A percentile compares a stretch with the other conserved stretches of the same genome.
Conservation (phyloP, 2,329 filamentous ascomycete species). For the Pyrenochaeta sp. region DNA sequence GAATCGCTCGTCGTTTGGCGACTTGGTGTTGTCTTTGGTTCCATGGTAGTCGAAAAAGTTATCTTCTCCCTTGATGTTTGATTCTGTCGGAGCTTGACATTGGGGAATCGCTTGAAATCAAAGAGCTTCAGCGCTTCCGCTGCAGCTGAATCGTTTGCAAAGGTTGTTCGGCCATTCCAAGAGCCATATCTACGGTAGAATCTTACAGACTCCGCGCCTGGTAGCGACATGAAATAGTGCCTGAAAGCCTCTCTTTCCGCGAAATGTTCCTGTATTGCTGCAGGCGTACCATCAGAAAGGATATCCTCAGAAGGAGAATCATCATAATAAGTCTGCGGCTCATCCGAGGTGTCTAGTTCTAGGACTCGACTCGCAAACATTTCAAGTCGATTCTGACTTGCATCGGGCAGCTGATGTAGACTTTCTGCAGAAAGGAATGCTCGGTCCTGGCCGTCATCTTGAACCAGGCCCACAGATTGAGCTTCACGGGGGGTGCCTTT, state of each 20-base stretch:
- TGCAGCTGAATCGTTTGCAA: slow-evolving; percentile 19
- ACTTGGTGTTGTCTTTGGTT: not conserved
- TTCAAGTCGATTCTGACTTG: slow-evolving; percentile 27
- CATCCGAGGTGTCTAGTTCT: slow-evolving; percentile 5
- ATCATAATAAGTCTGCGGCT: slow-evolving; percentile 6
- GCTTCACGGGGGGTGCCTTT: not conserved
- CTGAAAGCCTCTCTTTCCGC: slow-evolving; percentile 22
- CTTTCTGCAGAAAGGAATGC: slow-evolving; percentile 29
- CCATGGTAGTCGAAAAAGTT: not conserved
- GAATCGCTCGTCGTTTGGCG: slow-evolving; percentile 5
- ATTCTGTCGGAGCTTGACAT: not conserved
- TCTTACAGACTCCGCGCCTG: slow-evolving; percentile 24
- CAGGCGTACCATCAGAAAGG: slow-evolving; percentile 7
- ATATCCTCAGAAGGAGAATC: slow-evolving; percentile 1
- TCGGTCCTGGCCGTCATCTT: not conserved
- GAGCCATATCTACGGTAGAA: slow-evolving; percentile 29
- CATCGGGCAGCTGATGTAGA: slow-evolving; percentile 35
- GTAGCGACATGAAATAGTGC: slow-evolving; percentile 24
- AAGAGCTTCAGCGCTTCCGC: slow-evolving; percentile 22
- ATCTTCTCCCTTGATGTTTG: not conserved
- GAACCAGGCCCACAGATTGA: not conserved
- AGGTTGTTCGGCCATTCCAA: slow-evolving; percentile 30
- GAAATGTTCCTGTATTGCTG: slow-evolving; percentile 20
- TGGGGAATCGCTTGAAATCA: slow-evolving; percentile 22
- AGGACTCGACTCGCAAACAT: slow-evolving; percentile 13